These are phyloP conservation scores for Malassezia sympodialis DNA, from an alignment of 1,284 basidiomycete genomes.

Conservation along the genomic window DNA sequence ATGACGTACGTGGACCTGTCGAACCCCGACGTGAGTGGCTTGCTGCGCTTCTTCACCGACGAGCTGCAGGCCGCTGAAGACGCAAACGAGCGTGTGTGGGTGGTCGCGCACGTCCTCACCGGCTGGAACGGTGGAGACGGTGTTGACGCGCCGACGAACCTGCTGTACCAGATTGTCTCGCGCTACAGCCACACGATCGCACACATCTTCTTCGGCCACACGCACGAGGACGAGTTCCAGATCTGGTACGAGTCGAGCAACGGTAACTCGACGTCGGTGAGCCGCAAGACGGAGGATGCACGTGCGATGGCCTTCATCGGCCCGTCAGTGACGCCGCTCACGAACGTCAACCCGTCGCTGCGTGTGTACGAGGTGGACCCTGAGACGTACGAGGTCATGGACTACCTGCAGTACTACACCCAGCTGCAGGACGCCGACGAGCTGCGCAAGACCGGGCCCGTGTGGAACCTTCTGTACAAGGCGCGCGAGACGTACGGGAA, in stretches of 20 bases:
- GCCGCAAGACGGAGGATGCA: constrained; percentile 35
- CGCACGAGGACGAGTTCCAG: constrained; percentile 69
- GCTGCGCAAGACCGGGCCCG: constrained; percentile 58
- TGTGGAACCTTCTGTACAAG: constrained; percentile 60
- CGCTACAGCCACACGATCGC: constrained; percentile 68
- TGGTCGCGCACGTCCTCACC: constrained; percentile 64
- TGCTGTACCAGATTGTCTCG: constrained; percentile 57
- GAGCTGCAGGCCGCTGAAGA: constrained; percentile 56
- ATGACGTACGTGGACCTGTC: constrained; percentile 69
- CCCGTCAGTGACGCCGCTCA: constrained; percentile 64
- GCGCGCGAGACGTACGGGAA: constrained; percentile 59
- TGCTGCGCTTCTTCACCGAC: constrained; percentile 67
- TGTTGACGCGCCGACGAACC: constrained; percentile 40
- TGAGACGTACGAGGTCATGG: constrained; percentile 47
- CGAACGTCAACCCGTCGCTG: constrained; percentile 67
- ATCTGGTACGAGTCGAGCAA: constrained; percentile 68
- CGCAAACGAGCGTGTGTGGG: constrained; percentile 55
- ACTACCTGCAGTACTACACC: constrained; percentile 43
- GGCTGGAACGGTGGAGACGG: constrained; percentile 64
- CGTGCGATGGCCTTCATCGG: constrained; percentile 50
- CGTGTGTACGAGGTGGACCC: constrained; percentile 69
- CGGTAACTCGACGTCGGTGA: constrained; percentile 52
- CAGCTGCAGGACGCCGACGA: constrained; percentile 20
- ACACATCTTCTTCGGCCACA: constrained; percentile 70
- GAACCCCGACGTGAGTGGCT: constrained; percentile 61